Evolutionary conservation across 768 basidiomycete genomes (phyloP).

Genomic region (Pleurotus tuoliensis): DNA sequence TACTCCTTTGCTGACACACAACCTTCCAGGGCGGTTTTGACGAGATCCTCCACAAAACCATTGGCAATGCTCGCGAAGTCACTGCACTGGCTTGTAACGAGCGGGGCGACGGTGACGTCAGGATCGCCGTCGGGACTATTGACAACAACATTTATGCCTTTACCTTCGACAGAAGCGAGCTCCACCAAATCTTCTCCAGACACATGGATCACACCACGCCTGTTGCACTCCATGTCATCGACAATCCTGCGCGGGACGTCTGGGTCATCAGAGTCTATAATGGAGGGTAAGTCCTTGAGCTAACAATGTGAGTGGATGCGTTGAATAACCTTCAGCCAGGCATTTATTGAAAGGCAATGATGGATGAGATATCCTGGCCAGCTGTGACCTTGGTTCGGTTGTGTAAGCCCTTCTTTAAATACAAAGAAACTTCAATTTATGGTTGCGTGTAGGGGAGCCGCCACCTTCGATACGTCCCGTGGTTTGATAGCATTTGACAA

Average conservation of each 20-base stretch:
- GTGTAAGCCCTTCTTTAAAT: background rate
- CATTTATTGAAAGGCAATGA: background rate
- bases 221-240: background rate
- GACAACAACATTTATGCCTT: background rate
- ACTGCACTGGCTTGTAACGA: background rate
- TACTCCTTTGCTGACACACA: background rate
- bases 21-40: background rate
- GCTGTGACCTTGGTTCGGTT: background rate
- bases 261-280: background rate
- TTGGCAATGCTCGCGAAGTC: slow-evolving; percentile 2
- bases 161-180: background rate
- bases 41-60: background rate
- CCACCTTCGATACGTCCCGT: slow-evolving; percentile 8
- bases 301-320: background rate
- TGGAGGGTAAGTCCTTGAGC: slow-evolving; percentile 1
- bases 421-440: background rate
- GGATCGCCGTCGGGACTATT: background rate
- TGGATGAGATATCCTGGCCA: no score
- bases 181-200: background rate
- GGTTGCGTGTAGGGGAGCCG: slow-evolving; percentile 11
- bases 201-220: background rate
- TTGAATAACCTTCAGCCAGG: background rate
- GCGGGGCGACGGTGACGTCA: background rate
- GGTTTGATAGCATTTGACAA: slow-evolving; percentile 17
- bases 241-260: background rate